Evolutionary conservation across 768 basidiomycete species (phyloP).

Genomic region (Mycena polygramma): DNA sequence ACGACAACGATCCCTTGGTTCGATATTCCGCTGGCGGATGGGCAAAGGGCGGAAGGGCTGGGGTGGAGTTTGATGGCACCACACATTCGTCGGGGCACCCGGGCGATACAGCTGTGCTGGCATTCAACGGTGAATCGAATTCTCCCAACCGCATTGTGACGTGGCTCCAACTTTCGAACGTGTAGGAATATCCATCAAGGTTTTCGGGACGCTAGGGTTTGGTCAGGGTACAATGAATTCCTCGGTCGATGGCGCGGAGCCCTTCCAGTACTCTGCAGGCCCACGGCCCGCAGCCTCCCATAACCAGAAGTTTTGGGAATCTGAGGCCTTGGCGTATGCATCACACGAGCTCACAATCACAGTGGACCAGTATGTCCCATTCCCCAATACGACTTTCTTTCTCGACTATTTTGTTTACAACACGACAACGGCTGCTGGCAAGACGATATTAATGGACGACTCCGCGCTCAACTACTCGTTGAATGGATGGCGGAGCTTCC

Average conservation of each 20-base stretch:
- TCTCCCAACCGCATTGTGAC: no score
- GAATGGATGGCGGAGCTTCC: neutral
- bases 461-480: neutral
- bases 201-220: neutral
- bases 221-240: neutral
- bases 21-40: constrained; percentile 11
- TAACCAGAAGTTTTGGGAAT: constrained; percentile 12
- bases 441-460: constrained; percentile 13
- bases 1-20: constrained; percentile 19
- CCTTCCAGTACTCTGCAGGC: neutral
- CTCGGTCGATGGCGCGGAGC: neutral
- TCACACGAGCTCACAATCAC: constrained; percentile 4
- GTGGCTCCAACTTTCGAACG: neutral
- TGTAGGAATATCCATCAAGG: constrained; percentile 12
- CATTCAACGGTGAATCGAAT: constrained; percentile 11
- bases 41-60: neutral
- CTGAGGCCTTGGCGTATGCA: neutral
- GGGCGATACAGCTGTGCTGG: constrained; percentile 6
- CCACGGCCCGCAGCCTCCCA: neutral
- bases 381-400: neutral
- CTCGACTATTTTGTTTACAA: constrained; percentile 18
- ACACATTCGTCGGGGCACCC: constrained; percentile 1
- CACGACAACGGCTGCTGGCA: neutral
- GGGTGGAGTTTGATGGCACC: constrained; percentile 2
- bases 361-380: neutral